Evolutionary conservation across 2,329 filamentous ascomycete species (phyloP).

Genomic region (Akanthomyces muscarius): DNA sequence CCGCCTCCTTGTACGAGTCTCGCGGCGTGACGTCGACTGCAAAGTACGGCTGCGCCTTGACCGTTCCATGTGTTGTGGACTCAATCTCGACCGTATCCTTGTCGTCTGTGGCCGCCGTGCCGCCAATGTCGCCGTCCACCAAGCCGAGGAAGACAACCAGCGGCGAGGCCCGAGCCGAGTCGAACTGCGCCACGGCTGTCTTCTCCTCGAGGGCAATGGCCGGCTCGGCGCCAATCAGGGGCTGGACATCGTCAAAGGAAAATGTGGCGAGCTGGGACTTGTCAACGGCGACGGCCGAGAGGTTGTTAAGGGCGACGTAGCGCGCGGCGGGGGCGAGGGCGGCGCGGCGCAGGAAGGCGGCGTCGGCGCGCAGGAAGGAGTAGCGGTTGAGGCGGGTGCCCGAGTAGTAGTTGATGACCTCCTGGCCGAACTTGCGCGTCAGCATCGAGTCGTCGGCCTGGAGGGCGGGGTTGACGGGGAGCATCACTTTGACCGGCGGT

Average conservation of each 20-base stretch:
- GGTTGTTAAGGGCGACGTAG: slow-evolving; percentile 75
- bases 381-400: slow-evolving; percentile 74
- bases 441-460: slow-evolving; percentile 61
- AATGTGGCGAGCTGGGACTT: slow-evolving; percentile 63
- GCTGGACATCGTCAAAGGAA: slow-evolving; percentile 62
- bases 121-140: slow-evolving; percentile 55
- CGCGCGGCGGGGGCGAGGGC: slow-evolving; percentile 60
- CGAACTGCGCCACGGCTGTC: slow-evolving; percentile 66
- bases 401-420: slow-evolving; percentile 80
- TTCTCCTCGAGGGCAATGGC: slow-evolving; percentile 67
- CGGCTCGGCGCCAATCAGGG: slow-evolving; percentile 66
- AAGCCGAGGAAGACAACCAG: slow-evolving; percentile 82
- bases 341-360: slow-evolving; percentile 64
- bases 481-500: slow-evolving; percentile 31
- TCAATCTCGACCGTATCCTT: slow-evolving; percentile 27
- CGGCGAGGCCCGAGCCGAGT: slow-evolving; percentile 64
- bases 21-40: slow-evolving; percentile 82
- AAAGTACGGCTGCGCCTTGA: slow-evolving; percentile 79
- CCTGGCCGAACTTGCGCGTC: slow-evolving; percentile 71
- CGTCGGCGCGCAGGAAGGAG: slow-evolving; percentile 70
- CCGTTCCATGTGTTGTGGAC: slow-evolving; percentile 55
- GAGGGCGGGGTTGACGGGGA: slow-evolving; percentile 44
- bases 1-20: slow-evolving; percentile 57
- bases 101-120: slow-evolving; percentile 38
- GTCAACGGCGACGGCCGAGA: slow-evolving; percentile 64